These are phyloP conservation scores for Ophiognomonia clavigignenti-juglandacearum DNA, from an alignment of 2,329 filamentous ascomycete species.

Conservation along the genomic window DNA sequence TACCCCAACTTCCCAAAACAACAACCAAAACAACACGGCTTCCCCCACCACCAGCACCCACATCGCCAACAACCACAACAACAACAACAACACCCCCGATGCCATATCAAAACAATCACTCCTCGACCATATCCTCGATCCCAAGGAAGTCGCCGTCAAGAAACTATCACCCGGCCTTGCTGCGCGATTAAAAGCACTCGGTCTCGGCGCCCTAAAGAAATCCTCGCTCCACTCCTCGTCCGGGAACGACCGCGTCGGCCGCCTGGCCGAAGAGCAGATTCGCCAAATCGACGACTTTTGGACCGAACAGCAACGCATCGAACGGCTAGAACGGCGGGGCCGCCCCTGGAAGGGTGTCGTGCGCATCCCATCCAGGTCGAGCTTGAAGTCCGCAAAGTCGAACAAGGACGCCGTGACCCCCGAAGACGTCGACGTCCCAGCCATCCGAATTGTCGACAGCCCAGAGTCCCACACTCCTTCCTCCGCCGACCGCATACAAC, in stretches of 20 bases:
- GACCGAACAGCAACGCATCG: constrained; percentile 35
- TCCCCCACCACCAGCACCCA: constrained; percentile 8
- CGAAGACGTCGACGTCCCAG: constrained; percentile 17
- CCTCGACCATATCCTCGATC: constrained; percentile 13
- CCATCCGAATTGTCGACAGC: constrained; percentile 25
- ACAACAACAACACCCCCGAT: constrained; percentile 6
- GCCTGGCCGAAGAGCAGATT: constrained; percentile 66
- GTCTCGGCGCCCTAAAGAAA: constrained; percentile 46
- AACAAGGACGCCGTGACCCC: constrained; percentile 15
- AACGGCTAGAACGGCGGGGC: constrained; percentile 58
- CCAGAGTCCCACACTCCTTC: constrained; percentile 19
- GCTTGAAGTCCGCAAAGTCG: constrained; percentile 20
- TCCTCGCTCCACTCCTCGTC: constrained; percentile 29
- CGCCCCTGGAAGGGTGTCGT: constrained; percentile 67
- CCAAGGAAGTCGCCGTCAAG: constrained; percentile 22
- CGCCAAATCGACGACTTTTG: constrained; percentile 65
- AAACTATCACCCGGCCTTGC: constrained; percentile 62
- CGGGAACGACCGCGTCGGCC: constrained; percentile 51
- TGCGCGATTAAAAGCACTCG: constrained; percentile 60
- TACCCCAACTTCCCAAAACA: constrained; percentile 18
- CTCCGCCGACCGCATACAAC: constrained; percentile 34
- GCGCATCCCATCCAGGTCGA: constrained; percentile 38
- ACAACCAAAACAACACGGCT: constrained; percentile 16
- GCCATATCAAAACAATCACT: background rate
- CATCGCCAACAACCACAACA: background rate